Base-by-base conservation (phyloP, 1,139 yeast species). In the Arxiozyma heterogenica region DNA sequence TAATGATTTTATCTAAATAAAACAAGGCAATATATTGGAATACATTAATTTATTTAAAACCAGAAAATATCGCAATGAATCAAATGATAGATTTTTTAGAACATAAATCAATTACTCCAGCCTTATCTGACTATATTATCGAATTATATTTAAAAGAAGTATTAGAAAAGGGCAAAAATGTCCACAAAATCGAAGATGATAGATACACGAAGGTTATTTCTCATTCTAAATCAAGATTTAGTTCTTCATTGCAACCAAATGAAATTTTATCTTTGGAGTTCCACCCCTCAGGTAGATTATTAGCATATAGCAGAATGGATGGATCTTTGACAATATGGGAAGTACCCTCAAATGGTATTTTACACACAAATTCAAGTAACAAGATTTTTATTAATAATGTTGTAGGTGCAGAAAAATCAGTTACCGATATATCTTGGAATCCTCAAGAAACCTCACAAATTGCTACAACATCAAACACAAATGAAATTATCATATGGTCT, bases 391-490 rank as follows among this genome's bases (percentile, higher is more conserved):
- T 73, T 6, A 73, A 77, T 0, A 67, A 73, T 20, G 67, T 72
- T 1, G 73, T 79, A 2, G 78, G 82, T 1, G 83, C 79, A 57
- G 71, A 69, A 1, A 72, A 71, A 55, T 70, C 80, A 1, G 79
- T 81, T 1, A 79, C 77, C 49, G 65, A 76, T 18, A 60, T 86
- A 2, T 66, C 80, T 1, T 86, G 93, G 90, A 76, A 81, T 55
- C 86, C 90, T 0, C 64, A 64, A 18, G 73, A 76, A 49, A 80
- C 79, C 25, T 73, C 71, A 47, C 69, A 76, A 27, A 73, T 86
- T 57, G 86, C 82, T 1, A 76, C 86, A 1, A 84, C 80, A 18
- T 83, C 84, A 1, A 70, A 78, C 52, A 87, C 83, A 59, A 67
- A 70, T n/a, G 66, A 65, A 47, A 67, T 86, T 38, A 78, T 76